Percentiles rank a stretch among this genome's conserved stretches.
Evolutionary conservation across 345 rosid species (phyloP).

Genomic region (Melaleuca quinquenervia): DNA sequence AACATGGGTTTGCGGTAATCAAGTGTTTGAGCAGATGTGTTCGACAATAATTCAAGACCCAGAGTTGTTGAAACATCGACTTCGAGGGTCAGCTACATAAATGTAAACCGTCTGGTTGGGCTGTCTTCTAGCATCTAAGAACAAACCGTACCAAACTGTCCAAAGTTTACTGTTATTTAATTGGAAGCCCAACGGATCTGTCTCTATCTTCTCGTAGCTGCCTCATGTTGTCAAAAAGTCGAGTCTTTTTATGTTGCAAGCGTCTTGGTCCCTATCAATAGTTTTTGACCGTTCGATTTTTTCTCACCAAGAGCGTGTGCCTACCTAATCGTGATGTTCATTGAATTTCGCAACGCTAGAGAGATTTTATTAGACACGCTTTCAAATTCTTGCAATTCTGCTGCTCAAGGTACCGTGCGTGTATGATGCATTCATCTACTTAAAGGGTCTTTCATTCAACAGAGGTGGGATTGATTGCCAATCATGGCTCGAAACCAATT

Average conservation of each 20-base stretch:
- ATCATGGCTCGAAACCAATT: constrained; percentile 33
- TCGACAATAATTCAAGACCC: not conserved
- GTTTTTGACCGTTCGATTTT: not conserved
- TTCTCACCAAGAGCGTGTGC: not conserved
- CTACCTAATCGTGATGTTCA: not conserved
- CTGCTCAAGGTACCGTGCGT: not conserved
- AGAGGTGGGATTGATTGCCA: not conserved
- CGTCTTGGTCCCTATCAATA: not conserved
- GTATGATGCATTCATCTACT: not conserved
- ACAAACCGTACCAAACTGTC: not conserved
- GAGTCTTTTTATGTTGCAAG: not conserved
- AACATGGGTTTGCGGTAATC: not conserved
- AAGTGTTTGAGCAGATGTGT: not conserved
- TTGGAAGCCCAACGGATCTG: not conserved
- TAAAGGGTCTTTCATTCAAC: not conserved
- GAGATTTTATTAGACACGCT: not conserved
- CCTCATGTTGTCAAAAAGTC: not conserved
- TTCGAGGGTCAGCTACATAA: not conserved
- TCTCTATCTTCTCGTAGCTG: not conserved
- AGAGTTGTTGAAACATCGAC: not conserved
- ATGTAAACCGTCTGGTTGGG: not conserved
- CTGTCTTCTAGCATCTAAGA: not conserved
- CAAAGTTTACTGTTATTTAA: not conserved
- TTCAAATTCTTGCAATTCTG: not conserved
- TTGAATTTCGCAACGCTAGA: not conserved